These are phyloP conservation scores for Hypholoma sublateritium DNA, from an alignment of 768 basidiomycete species.

Conservation along the genomic window DNA sequence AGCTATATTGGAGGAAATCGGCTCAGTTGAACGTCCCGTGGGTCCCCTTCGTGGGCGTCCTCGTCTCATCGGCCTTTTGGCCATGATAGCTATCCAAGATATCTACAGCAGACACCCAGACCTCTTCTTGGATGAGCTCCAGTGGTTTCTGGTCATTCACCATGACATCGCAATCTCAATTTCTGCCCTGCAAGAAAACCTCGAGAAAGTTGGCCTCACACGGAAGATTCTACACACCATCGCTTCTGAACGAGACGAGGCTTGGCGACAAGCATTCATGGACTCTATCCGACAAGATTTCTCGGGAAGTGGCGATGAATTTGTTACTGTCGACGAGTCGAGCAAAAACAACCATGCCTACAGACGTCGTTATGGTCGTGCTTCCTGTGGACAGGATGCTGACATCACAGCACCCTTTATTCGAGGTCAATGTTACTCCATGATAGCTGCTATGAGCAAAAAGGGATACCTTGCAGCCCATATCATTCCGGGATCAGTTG, in stretches of 20 bases:
- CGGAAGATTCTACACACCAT: slow-evolving; percentile 57
- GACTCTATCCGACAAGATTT: slow-evolving; percentile 5
- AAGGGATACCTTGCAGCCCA: slow-evolving; percentile 33
- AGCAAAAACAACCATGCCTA: slow-evolving; percentile 33
- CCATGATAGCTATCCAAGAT: slow-evolving; percentile 18
- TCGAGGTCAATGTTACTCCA: slow-evolving; percentile 27
- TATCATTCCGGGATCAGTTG: slow-evolving; percentile 32
- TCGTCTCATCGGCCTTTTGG: slow-evolving; percentile 16
- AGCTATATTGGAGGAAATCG: slow-evolving; percentile 17
- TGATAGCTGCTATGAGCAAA: slow-evolving; percentile 32
- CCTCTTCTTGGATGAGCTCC: slow-evolving; percentile 21
- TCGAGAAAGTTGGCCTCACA: slow-evolving; percentile 65
- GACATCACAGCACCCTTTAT: slow-evolving; percentile 21
- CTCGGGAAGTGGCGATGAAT: slow-evolving; percentile 2
- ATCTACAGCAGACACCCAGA: slow-evolving; percentile 17
- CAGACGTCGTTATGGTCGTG: slow-evolving; percentile 24
- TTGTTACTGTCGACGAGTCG: slow-evolving; percentile 22
- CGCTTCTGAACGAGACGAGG: slow-evolving; percentile 21
- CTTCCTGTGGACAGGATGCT: slow-evolving; percentile 23
- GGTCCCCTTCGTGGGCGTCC: slow-evolving; percentile 20
- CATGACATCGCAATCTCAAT: slow-evolving; percentile 21
- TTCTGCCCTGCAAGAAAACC: slow-evolving; percentile 49
- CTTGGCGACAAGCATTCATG: neutral
- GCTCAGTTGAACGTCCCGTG: slow-evolving; percentile 12
- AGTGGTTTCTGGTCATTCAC: slow-evolving; percentile 19